phyloP scores from a whole-genome alignment of 2,329 filamentous ascomycete genomes.

The Stagonosporopsis rhizophila region DNA sequence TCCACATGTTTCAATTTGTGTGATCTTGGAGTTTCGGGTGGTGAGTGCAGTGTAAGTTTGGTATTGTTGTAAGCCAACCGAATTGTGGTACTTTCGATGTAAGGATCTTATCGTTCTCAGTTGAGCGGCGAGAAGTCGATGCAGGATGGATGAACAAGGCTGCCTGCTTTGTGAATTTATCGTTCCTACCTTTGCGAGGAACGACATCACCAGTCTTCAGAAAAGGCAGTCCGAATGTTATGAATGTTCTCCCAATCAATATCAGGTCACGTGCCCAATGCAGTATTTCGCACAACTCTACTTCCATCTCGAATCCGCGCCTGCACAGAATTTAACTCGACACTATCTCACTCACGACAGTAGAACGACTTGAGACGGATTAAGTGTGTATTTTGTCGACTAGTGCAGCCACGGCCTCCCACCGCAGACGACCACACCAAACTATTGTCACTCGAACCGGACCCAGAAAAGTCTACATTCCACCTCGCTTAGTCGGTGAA shows the following conservation, averaged over 20 bases:
- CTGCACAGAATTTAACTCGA: too few relatives aligned
- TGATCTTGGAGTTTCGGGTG: background rate
- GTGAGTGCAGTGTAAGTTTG: background rate
- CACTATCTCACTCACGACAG: background rate
- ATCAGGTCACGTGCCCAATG: too few relatives aligned
- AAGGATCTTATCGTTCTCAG: background rate
- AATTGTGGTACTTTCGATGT: too few relatives aligned
- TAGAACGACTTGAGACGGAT: slow-evolving; percentile 10
- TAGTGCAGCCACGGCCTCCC: background rate
- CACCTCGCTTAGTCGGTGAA: slow-evolving; percentile 1
- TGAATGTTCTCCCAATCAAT: too few relatives aligned
- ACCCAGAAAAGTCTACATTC: slow-evolving; percentile 3
- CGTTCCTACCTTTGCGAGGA: too few relatives aligned
- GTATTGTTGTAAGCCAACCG: background rate
- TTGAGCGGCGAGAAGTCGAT: background rate
- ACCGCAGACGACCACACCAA: background rate
- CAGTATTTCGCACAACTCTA: too few relatives aligned
- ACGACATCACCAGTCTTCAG: too few relatives aligned
- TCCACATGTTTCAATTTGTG: background rate
- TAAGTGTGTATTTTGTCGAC: slow-evolving; percentile 10
- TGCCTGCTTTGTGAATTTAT: too few relatives aligned
- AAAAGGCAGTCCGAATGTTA: too few relatives aligned
- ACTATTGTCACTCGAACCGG: slow-evolving; percentile 7
- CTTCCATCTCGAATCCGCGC: too few relatives aligned
- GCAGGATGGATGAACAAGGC: too few relatives aligned